phyloP scores from a whole-genome alignment of 768 basidiomycete genomes.

The Suillus hirtellus region DNA sequence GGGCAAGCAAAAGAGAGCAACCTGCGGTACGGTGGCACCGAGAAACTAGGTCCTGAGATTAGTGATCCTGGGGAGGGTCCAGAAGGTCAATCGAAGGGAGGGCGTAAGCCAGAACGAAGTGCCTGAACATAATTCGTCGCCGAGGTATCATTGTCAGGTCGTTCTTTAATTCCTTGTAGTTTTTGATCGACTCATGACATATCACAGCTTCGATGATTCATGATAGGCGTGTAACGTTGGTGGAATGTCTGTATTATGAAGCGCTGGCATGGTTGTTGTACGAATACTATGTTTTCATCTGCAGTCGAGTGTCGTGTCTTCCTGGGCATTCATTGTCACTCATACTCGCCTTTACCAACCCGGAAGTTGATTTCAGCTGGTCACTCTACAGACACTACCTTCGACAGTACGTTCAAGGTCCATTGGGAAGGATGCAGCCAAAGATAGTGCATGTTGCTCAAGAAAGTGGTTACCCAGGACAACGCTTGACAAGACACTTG shows the following conservation, averaged over 20 bases:
- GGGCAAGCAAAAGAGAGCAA: conserved; percentile 10
- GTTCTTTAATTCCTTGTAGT: neutral
- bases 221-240: neutral
- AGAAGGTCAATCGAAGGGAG: conserved; percentile 36
- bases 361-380: neutral
- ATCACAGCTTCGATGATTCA: neutral
- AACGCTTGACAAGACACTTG: neutral
- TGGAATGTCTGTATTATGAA: neutral
- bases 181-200: neutral
- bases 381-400: neutral
- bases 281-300: neutral
- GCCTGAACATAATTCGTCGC: conserved; percentile 8
- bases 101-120: conserved; percentile 34
- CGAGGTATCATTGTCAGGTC: neutral
- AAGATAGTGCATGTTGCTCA: neutral
- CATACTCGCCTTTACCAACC: neutral
- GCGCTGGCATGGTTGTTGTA: neutral
- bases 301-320: neutral
- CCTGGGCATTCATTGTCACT: neutral
- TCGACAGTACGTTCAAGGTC: neutral
- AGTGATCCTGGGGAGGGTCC: conserved; percentile 39
- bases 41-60: conserved; percentile 30
- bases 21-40: conserved; percentile 26
- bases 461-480: neutral
- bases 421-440: neutral